Base-by-base conservation (phyloP, 208 protist genomes). In the Leishmania mexicana region DNA sequence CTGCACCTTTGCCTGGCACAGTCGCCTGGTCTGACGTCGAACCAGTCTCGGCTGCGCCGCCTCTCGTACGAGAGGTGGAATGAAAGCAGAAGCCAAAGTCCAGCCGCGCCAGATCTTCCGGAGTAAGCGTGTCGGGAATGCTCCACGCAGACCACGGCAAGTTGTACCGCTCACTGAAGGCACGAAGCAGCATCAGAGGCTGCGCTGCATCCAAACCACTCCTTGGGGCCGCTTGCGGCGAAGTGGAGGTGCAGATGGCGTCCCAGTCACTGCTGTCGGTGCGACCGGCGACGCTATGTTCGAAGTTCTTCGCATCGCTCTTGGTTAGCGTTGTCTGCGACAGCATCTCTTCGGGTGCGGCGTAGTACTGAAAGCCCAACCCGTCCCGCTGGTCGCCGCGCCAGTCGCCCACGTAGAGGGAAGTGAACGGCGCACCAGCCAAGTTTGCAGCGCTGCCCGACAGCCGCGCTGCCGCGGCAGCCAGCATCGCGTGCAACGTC, bases 321-420 rank as follows among this genome's bases (percentile, higher is more conserved):
- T 49, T 38, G 10, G 45, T 54, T 51, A 40, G 31, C 31, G 64
- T 57, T 57, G 67, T 19, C 53, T 51, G 57, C 49, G 31, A 76
- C 60, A 31, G 31, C n/a, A 74, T 70, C 70, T 85, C 81, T 28
- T 85, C 86, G 3, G 85, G 71, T 3, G 78, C 83, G 10, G 92
- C 87, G 79, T 98, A 98, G 78, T 93, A 90, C 76, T 88, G 89
- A 8, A 91, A 85, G 24, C 95, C 95, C 35, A 89, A 81, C 17
- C 95, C 95, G 49, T 95, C 81, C 72, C 87, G 91, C 21, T 88
- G 81, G n/a, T 81, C 84, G 7, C 92, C 91, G 28, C 60, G 54
- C 93, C 93, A 97, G 83, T 89, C 84, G 35, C 95, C 95, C 35
- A 89, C 83, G 82, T 97, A 98, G n/a, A 96, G 74, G 21, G 91